A percentile compares a stretch with the other conserved stretches of the same genome.
Conservation (phyloP, 2,329 filamentous ascomycete species). For the Metarhizium robertsii region DNA sequence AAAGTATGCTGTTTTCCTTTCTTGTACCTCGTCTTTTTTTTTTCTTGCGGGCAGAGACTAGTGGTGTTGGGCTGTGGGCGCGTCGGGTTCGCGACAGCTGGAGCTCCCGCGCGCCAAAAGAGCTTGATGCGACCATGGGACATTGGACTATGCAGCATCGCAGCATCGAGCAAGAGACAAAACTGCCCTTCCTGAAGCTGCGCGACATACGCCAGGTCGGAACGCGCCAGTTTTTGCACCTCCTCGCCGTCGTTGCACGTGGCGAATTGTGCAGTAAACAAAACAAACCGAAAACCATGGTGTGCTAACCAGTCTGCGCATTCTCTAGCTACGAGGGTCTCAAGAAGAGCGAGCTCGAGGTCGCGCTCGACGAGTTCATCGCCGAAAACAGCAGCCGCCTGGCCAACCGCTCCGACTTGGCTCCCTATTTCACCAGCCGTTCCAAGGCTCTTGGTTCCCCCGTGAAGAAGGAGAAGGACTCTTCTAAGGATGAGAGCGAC, state of each 20-base stretch:
- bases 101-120: neutral
- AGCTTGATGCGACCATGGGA: neutral
- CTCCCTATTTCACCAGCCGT: conserved; percentile 67
- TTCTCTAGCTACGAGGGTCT: conserved; percentile 52
- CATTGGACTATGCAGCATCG: neutral
- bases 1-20: conserved; percentile 48
- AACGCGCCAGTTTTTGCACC: neutral
- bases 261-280: neutral
- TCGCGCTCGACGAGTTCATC: conserved; percentile 64
- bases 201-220: neutral
- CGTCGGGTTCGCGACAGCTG: conserved; percentile 3
- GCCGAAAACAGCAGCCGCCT: conserved; percentile 58
- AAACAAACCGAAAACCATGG: neutral
- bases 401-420: conserved; percentile 51
- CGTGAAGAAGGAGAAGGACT: conserved; percentile 45
- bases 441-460: conserved; percentile 50
- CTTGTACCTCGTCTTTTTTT: neutral
- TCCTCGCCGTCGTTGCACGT: neutral
- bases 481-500: conserved; percentile 26
- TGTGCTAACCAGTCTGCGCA: neutral
- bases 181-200: neutral
- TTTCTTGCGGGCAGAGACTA: too few species aligned
- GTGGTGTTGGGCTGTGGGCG: neutral
- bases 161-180: neutral
- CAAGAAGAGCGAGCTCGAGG: conserved; percentile 73